phyloP scores from a whole-genome alignment of 192 early-diverging fungal genomes.

The Umbelopsis isabellina region DNA sequence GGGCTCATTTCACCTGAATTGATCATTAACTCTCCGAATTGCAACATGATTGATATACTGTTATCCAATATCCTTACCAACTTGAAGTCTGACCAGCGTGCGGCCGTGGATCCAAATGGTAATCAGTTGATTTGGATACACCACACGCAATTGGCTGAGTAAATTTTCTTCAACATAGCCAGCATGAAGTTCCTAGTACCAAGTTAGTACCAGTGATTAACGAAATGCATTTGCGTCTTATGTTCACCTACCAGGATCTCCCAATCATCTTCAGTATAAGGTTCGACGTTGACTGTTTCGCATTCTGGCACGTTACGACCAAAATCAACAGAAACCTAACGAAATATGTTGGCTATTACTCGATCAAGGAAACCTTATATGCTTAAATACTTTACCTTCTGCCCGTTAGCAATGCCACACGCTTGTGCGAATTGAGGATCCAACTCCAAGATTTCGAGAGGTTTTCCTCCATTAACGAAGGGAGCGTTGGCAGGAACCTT shows the following conservation, averaged over 20 bases:
- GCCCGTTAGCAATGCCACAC: constrained; percentile 66
- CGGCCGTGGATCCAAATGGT: constrained; percentile 76
- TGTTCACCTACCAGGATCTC: constrained; percentile 66
- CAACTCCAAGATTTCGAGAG: constrained; percentile 63
- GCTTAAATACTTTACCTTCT: constrained; percentile 43
- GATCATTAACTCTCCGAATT: background rate
- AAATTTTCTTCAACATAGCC: constrained; percentile 72
- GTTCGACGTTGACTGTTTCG: constrained; percentile 67
- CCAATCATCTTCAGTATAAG: constrained; percentile 76
- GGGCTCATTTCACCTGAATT: constrained; percentile 59
- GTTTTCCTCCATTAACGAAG: constrained; percentile 32
- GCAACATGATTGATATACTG: background rate
- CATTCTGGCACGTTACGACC: constrained; percentile 57
- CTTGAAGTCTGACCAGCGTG: constrained; percentile 63
- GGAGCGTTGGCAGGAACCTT: constrained; percentile 32
- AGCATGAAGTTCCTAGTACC: constrained; percentile 66
- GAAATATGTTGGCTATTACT: background rate
- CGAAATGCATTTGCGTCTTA: background rate
- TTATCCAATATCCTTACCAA: constrained; percentile 44
- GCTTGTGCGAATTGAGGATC: constrained; percentile 69
- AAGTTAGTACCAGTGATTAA: background rate
- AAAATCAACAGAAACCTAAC: constrained; percentile 62
- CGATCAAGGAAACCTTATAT: background rate
- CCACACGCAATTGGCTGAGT: constrained; percentile 68
- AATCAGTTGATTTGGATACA: constrained; percentile 67